A percentile compares a stretch with the other conserved stretches of the same genome.
Evolutionary conservation across 768 basidiomycete species (phyloP).

Genomic region (Kwoniella sp.): DNA sequence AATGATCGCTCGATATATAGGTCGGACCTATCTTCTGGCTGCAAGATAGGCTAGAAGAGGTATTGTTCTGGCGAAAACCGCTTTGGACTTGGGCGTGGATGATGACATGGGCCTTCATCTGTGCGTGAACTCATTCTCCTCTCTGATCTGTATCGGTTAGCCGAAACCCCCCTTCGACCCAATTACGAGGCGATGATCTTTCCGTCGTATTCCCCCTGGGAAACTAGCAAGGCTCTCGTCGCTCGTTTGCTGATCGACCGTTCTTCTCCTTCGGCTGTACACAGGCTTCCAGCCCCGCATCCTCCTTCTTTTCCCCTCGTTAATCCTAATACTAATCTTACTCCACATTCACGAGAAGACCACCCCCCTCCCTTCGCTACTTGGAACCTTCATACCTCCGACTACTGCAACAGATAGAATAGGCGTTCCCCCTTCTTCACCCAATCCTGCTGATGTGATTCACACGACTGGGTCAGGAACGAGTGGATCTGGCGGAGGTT

Average conservation of each 20-base stretch:
- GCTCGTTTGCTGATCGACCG: no score
- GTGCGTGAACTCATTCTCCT: conserved; percentile 59
- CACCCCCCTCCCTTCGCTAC: conserved; percentile 38
- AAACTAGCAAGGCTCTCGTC: no score
- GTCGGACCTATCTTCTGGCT: conserved; percentile 83
- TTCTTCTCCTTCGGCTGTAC: background rate
- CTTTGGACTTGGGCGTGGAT: conserved; percentile 80
- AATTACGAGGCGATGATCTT: no score
- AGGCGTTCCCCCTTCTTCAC: conserved; percentile 5
- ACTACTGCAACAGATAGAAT: conserved; percentile 26
- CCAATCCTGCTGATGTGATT: conserved; percentile 56
- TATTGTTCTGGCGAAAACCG: conserved; percentile 73
- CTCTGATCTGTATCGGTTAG: no score
- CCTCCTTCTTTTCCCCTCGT: conserved; percentile 70
- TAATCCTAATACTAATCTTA: conserved; percentile 66
- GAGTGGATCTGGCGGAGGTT: conserved; percentile 17
- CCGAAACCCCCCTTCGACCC: no score
- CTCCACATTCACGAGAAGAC: conserved; percentile 66
- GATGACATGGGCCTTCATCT: conserved; percentile 73
- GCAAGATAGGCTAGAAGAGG: conserved; percentile 82
- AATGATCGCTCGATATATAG: conserved; percentile 14
- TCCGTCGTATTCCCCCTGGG: no score
- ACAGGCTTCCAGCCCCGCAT: conserved; percentile 77
- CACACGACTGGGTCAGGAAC: no score
- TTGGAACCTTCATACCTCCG: conserved; percentile 25